Conservation (phyloP, 768 basidiomycete species). For the Termitomyces sp. region DNA sequence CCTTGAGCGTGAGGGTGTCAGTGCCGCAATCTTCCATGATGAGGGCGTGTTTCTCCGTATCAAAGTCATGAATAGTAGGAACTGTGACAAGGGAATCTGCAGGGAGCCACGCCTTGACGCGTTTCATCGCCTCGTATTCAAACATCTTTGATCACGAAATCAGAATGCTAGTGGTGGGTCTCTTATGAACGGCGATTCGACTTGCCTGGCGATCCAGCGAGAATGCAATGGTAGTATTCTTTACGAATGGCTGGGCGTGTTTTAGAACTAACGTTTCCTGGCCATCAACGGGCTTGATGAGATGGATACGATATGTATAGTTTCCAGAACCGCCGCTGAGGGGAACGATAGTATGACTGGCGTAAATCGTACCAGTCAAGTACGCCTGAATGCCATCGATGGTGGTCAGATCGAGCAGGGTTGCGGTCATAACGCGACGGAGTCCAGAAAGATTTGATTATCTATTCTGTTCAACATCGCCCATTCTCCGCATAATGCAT, state of each 20-base stretch:
- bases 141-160: slow-evolving; percentile 22
- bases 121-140: slow-evolving; percentile 44
- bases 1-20: slow-evolving; percentile 33
- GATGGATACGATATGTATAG: slow-evolving; percentile 51
- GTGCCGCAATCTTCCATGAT: slow-evolving; percentile 62
- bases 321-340: slow-evolving; percentile 52
- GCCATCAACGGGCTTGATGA: slow-evolving; percentile 34
- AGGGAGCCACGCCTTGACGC: slow-evolving; percentile 32
- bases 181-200: neutral
- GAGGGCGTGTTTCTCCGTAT: slow-evolving; percentile 42
- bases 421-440: neutral
- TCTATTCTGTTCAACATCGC: too few species aligned
- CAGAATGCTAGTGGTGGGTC: neutral
- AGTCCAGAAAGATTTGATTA: too few species aligned
- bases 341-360: slow-evolving; percentile 27
- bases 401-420: slow-evolving; percentile 24
- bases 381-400: slow-evolving; percentile 33
- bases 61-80: slow-evolving; percentile 45
- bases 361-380: slow-evolving; percentile 42
- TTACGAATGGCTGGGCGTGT: slow-evolving; percentile 33
- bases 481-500: too few species aligned
- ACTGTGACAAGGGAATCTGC: slow-evolving; percentile 36
- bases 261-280: slow-evolving; percentile 50
- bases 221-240: slow-evolving; percentile 18
- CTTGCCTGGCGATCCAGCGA: slow-evolving; percentile 50